Evolutionary conservation across 225 moss, liverwort and hornwort species (phyloP), one percentile per base, ranked within the genome.

Genomic region (Pseudisothecium myosuroides): DNA sequence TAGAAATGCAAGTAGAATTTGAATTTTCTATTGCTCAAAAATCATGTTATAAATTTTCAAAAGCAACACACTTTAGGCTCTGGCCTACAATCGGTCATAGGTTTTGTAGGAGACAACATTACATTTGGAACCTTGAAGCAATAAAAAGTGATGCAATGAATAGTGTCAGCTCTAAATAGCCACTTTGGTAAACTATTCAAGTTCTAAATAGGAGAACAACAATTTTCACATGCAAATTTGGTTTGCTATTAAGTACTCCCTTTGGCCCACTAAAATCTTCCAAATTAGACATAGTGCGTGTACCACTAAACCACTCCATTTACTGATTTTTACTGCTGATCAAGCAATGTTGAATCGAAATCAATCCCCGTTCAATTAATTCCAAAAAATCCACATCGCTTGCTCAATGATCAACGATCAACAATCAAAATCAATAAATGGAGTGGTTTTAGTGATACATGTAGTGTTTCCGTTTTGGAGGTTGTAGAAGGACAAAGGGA

Each of bases 121-220:
- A 76, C 21, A 36, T 76, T 36, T 52, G 6, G 5, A 77, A 37
- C 15, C 10, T 77, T 24, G 3, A 54, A 77, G 24, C 8, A 23
- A 55, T 1, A 24, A 31, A 34, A 77, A 77, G 9, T 37, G 9
- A 77, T 77, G 34, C 7, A 77, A 37, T 36, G 6, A 77, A 14
- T 50, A 75, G 0, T 2, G 0, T 0, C 8, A 37, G 8, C 3
- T 2, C 1, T 23, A 36, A 37, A 14, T 77, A 77, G 21, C 3
- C 54, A 23, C 9, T 55, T 54, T 37, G 9, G 7, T 37, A 54
- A 77, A 54, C 5, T 22, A 77, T 3, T 24, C 6, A 77, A 37
- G 9, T 77, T 77, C 6, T 23, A 55, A 37, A 36, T 54, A 55
- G 2, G 2, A 24, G 14, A 36, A 0, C 9, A 0, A 37, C 4